phyloP scores from a whole-genome alignment of 2,329 filamentous ascomycete species.

The Diaporthe citriasiana region DNA sequence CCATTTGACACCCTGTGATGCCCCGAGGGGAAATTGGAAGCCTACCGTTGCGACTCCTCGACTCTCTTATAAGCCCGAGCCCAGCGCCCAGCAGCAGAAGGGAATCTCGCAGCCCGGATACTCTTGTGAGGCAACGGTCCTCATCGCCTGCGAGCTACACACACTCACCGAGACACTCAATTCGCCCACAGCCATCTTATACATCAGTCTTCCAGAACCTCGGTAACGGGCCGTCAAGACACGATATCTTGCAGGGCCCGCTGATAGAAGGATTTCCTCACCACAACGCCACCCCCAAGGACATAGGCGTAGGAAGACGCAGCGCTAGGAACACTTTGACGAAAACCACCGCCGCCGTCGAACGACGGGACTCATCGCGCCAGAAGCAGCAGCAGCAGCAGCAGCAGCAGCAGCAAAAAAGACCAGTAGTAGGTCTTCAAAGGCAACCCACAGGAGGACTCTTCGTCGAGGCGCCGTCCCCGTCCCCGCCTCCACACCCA shows the following conservation, averaged over 20 bases:
- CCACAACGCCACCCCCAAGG: constrained; percentile 29
- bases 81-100: not conserved
- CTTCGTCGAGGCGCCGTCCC: constrained; percentile 17
- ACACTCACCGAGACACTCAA: constrained; percentile 3
- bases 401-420: not conserved
- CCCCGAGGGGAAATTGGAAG: constrained; percentile 28
- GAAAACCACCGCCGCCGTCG: not conserved
- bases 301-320: not conserved
- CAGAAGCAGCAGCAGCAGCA: not conserved
- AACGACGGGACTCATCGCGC: not conserved
- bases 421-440: not conserved
- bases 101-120: not conserved
- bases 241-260: constrained; percentile 2
- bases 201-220: constrained; percentile 15
- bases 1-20: constrained; percentile 19
- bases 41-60: constrained; percentile 15
- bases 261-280: constrained; percentile 26
- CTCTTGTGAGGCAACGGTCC: constrained; percentile 19
- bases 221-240: constrained; percentile 7
- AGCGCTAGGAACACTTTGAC: constrained; percentile 11
- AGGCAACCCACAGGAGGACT: constrained; percentile 28
- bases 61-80: constrained; percentile 25
- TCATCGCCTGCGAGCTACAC: not conserved
- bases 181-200: constrained; percentile 14
- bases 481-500: constrained; percentile 8